Base-by-base conservation (phyloP, 345 rosid species). In the Microthlaspi erraticum region DNA sequence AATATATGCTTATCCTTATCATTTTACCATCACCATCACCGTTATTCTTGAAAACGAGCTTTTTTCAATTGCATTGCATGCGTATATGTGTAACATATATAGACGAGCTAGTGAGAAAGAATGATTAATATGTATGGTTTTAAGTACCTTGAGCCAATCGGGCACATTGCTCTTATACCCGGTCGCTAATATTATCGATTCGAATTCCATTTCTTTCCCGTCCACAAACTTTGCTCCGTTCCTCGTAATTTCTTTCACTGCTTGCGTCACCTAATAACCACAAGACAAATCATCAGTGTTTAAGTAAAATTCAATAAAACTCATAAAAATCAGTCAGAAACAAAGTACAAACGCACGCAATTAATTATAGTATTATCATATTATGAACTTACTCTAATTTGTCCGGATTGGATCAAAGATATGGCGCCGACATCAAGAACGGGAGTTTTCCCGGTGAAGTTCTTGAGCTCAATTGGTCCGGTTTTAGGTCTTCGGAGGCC, bases 101-200 rank as follows among this genome's bases (percentile, higher is more conserved):
- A 54, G 32, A 46, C 12, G 14, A 50, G 11, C 9, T 11, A 23
- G 41, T 37, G 16, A 48, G 36, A 16, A 1, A 14, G 46, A 45
- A 7, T 31, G 32, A 10, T 50, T 17, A 50, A 29, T 20, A 34
- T 43, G 54, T 32, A 33, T 1, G n/a, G n/a, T 56, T 12, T 18
- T 0, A 13, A 17, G 70, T 81, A 93, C 98, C 96, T 88, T 84
- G 69, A 93, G 93, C 98, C 98, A 93, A 73, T 71, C 55, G 36
- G 97, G 96, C n/a, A 93, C 97, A 13, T 83, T 93, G 78, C 98
- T 93, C 72, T 77, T 88, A 65, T 88, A 93, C 7, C 98, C 98
- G 23, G 98, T 93, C 49, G 98, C 98, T 54, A 93, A 68, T 57
- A 93, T 84, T 73, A 93, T 81, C 2, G 98, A 78, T 67, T 88